Percentiles rank a stretch among this genome's conserved stretches.
Evolutionary conservation across 2,329 filamentous ascomycete genomes (phyloP).

Genomic region (Claviceps purpurea): DNA sequence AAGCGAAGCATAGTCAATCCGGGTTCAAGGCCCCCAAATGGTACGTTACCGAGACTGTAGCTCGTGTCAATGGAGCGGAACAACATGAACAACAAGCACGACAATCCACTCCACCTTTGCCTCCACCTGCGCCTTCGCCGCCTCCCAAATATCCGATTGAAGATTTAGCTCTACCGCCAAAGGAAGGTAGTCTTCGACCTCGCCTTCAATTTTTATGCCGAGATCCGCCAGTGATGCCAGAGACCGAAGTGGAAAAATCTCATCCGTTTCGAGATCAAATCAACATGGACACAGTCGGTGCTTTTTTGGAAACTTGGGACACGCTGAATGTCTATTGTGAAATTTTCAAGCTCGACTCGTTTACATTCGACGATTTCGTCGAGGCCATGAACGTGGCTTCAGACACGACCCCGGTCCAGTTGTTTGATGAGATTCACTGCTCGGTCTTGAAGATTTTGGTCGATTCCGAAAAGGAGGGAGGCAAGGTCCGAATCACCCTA

Average conservation of each 20-base stretch:
- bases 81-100: slow-evolving; percentile 5
- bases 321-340: slow-evolving; percentile 97
- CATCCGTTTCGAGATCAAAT: slow-evolving; percentile 34
- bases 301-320: slow-evolving; percentile 84
- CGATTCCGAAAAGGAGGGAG: slow-evolving; percentile 58
- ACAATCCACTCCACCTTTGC: slow-evolving; percentile 34
- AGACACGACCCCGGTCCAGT: slow-evolving; percentile 61
- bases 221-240: slow-evolving; percentile 41
- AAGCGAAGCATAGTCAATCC: slow-evolving; percentile 35
- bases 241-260: slow-evolving; percentile 17
- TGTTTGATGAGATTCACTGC: slow-evolving; percentile 86
- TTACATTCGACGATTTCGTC: slow-evolving; percentile 93
- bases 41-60: slow-evolving; percentile 17
- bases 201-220: slow-evolving; percentile 63
- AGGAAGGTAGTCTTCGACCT: slow-evolving; percentile 55
- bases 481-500: slow-evolving; percentile 65
- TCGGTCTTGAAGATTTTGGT: slow-evolving; percentile 80
- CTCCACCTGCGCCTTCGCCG: slow-evolving; percentile 48
- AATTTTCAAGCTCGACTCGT: slow-evolving; percentile 86
- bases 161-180: slow-evolving; percentile 68
- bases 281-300: slow-evolving; percentile 72
- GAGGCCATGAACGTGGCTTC: slow-evolving; percentile 73
- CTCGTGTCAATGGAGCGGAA: slow-evolving; percentile 22
- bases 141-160: slow-evolving; percentile 91
- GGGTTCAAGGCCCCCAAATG: slow-evolving; percentile 31